phyloP scores from a whole-genome alignment of 148 eudicot genomes.

The Cornus florida region DNA sequence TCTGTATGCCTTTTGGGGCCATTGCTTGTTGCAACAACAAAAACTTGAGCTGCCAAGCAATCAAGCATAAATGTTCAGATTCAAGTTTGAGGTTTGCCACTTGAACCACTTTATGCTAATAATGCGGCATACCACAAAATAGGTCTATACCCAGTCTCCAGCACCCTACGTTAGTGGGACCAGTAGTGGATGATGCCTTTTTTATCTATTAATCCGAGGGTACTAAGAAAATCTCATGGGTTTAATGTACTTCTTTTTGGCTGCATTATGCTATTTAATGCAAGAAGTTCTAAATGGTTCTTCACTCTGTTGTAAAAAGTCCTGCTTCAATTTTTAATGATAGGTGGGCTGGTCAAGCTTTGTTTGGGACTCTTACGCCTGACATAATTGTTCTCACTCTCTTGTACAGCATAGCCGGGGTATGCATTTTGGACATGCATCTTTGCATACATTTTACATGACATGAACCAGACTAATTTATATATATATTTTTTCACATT shows the following conservation, averaged over 20 bases:
- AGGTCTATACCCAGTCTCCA: background rate
- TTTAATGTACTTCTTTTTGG: background rate
- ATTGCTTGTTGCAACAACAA: background rate
- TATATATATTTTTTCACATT: slow-evolving; percentile 13
- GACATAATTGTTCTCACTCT: slow-evolving; percentile 87
- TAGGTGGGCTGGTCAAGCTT: slow-evolving; percentile 99
- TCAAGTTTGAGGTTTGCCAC: background rate
- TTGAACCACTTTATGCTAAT: background rate
- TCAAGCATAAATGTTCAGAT: background rate
- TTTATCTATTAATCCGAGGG: background rate
- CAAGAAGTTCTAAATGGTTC: slow-evolving; percentile 5
- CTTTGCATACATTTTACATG: slow-evolving; percentile 4
- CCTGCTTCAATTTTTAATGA: slow-evolving; percentile 17
- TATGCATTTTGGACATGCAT: slow-evolving; percentile 31
- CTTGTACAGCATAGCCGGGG: slow-evolving; percentile 94
- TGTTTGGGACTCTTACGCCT: slow-evolving; percentile 91
- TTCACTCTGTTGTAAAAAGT: background rate
- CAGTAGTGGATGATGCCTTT: background rate
- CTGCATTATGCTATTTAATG: background rate
- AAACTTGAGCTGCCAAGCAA: background rate
- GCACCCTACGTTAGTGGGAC: too few relatives aligned
- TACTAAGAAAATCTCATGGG: background rate
- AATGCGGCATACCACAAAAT: background rate
- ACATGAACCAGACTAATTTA: background rate
- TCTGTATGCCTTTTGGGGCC: background rate